These are phyloP conservation scores for Trebouxia sp. DNA, from an alignment of 139 green algal genomes.

Conservation along the genomic window DNA sequence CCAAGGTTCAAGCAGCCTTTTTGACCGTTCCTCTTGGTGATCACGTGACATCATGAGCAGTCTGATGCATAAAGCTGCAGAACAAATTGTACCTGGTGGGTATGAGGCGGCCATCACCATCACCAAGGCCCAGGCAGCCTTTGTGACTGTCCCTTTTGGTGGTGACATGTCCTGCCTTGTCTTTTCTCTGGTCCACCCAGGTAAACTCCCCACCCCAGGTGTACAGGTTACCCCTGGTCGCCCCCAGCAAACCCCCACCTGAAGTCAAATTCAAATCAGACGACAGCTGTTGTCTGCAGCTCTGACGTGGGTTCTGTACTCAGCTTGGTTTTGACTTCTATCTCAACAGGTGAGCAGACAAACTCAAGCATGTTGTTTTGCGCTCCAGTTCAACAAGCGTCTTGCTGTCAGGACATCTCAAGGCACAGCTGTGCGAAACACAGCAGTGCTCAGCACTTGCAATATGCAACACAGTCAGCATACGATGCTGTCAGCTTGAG, in stretches of 20 bases:
- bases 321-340: no score
- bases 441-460: no score
- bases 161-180: conserved; percentile 11
- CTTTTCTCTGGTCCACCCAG: conserved; percentile 45
- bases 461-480: no score
- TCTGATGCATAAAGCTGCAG: no score
- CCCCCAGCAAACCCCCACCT: conserved; percentile 2
- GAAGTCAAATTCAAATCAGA: background rate
- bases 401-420: no score
- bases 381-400: no score
- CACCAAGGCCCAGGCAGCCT: conserved; percentile 72
- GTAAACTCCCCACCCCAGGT: conserved; percentile 80
- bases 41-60: no score
- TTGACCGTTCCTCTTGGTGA: conserved; percentile 44
- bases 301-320: no score
- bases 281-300: background rate
- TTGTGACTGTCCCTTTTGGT: conserved; percentile 48
- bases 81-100: conserved; percentile 50
- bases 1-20: conserved; percentile 73
- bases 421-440: no score
- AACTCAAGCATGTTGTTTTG: no score
- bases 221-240: conserved; percentile 54
- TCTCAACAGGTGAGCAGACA: no score
- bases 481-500: conserved; percentile 2
- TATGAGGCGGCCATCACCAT: conserved; percentile 50